A percentile compares a stretch with the other conserved stretches of the same genome.
Evolutionary conservation across 192 early-diverging fungal species (phyloP).

Genomic region (Spizellomyces punctatus): DNA sequence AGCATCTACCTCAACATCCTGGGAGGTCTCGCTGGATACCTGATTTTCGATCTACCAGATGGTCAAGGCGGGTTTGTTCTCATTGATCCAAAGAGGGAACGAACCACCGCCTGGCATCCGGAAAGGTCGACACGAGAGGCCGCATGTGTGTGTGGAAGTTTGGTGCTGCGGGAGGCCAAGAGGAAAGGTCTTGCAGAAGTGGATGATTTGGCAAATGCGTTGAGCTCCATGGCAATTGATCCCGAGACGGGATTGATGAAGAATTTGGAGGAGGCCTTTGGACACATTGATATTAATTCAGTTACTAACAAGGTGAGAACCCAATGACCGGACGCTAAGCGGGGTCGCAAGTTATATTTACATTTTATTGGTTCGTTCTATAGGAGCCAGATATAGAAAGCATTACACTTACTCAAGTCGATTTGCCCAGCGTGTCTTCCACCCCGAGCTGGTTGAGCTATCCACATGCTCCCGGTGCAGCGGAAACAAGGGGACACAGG

Average conservation of each 20-base stretch:
- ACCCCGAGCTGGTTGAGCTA: slow-evolving; percentile 23
- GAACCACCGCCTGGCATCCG: slow-evolving; percentile 34
- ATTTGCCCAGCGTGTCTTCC: slow-evolving; percentile 11
- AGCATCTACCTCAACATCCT: slow-evolving; percentile 25
- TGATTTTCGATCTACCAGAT: slow-evolving; percentile 31
- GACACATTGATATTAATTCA: slow-evolving; percentile 16
- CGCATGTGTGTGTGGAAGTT: slow-evolving; percentile 28
- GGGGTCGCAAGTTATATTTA: background rate
- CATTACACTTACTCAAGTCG: slow-evolving; percentile 26
- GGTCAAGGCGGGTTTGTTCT: slow-evolving; percentile 29
- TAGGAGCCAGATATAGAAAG: slow-evolving; percentile 22
- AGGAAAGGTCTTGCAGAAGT: slow-evolving; percentile 21
- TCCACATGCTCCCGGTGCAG: slow-evolving; percentile 26
- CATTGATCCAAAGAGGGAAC: slow-evolving; percentile 26
- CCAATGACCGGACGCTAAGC: background rate
- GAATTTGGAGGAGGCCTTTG: slow-evolving; percentile 27
- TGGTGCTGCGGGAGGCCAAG: slow-evolving; percentile 29
- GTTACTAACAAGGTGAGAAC: background rate
- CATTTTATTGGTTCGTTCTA: background rate
- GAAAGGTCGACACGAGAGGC: slow-evolving; percentile 20
- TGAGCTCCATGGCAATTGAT: slow-evolving; percentile 31
- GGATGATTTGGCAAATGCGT: slow-evolving; percentile 27
- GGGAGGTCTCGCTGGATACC: slow-evolving; percentile 19
- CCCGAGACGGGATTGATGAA: slow-evolving; percentile 29
- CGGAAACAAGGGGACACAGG: slow-evolving; percentile 2